These are phyloP conservation scores for Gnaphalium uliginosum DNA, from an alignment of 129 eudicot species.

Conservation along the genomic window DNA sequence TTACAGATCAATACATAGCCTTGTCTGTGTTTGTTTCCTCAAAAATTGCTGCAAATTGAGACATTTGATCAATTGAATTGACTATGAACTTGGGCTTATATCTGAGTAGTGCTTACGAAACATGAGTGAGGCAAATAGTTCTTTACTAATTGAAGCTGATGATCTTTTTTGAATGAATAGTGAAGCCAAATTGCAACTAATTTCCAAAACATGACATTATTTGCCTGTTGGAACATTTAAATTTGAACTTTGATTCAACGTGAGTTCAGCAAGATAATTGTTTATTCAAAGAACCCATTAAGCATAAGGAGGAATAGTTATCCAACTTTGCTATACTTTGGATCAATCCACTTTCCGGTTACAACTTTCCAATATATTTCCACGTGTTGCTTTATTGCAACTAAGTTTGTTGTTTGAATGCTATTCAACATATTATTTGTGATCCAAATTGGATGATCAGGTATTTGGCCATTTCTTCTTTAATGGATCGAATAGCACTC, in stretches of 20 bases:
- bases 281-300: neutral
- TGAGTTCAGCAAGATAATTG: neutral
- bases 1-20: neutral
- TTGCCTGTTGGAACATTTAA: neutral
- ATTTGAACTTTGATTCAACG: neutral
- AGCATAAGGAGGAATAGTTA: neutral
- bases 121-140: too few relatives aligned
- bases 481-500: too few relatives aligned
- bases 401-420: too few relatives aligned
- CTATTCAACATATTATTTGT: too few relatives aligned
- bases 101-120: too few relatives aligned
- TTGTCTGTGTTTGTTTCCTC: neutral
- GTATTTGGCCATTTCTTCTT: too few relatives aligned
- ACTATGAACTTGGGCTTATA: too few relatives aligned
- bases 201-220: neutral
- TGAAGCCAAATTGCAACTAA: neutral
- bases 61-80: too few relatives aligned
- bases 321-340: neutral
- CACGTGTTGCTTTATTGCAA: neutral
- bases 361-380: neutral
- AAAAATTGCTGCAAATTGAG: too few relatives aligned
- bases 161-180: neutral
- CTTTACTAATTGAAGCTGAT: neutral
- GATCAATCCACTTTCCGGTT: neutral
- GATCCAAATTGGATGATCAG: too few relatives aligned